Base-by-base conservation (phyloP, 345 rosid genomes). In the Rhodomyrtus tomentosa region DNA sequence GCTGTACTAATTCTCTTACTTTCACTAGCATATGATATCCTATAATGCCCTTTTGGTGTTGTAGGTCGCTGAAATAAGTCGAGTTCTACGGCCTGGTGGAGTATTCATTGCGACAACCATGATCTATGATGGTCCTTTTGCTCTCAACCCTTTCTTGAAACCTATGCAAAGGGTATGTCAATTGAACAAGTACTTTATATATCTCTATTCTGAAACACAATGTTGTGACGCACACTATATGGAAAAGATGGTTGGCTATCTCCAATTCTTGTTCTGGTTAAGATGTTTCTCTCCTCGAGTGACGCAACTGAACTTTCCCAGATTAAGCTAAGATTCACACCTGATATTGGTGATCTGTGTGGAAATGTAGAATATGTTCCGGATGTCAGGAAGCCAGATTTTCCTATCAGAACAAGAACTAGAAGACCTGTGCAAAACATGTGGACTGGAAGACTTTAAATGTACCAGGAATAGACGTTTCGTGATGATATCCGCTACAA, bases 31-130 rank as follows among this genome's bases (percentile, higher is more conserved):
- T 36, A 18, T 36, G 45, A 36, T 18, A 25, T 68, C 79, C 45
- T 4, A 36, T 68, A 9, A 36, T 18, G 55, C 38, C 38, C 32
- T 10, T 32, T 84, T 29, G 56, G 50, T 55, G 38, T 58, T 59
- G 59, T 82, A 94, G 98, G 95, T 94, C n/a, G 98, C 99, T 84
- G 96, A 96, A 88, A 92, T 94, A 89, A 92, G 98, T 90, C 92
- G 98, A 88, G 95, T 94, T 86, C 89, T 96, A 82, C 92, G 87
- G 84, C 99, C 99, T 40, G 97, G 95, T 79, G 98, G 98, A 85
- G 93, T 93, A 79, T 93, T 96, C 84, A 92, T 96, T 42, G 98
- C 92, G 38, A 90, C 95, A 50, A 95, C 98, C 29, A 87, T 55
- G 90, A 85, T 95, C 85, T 84, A 89, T 11, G 98, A 93, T n/a